These are phyloP conservation scores for Skeletonema tropicum DNA, from an alignment of 108 stramenopile genomes.

Conservation along the genomic window DNA sequence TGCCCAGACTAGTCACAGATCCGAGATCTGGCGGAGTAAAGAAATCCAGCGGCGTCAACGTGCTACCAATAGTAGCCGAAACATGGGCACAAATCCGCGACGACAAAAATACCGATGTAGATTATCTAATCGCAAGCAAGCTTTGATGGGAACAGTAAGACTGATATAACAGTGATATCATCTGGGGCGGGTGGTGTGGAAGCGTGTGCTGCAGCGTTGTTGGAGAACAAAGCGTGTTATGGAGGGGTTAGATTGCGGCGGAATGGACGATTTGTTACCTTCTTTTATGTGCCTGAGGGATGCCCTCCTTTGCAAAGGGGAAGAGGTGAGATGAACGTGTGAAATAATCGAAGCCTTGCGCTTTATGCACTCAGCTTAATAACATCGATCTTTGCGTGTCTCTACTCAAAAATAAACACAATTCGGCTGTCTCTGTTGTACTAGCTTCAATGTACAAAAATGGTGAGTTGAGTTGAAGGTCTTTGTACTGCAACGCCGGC, in stretches of 20 bases:
- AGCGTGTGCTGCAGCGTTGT: constrained; percentile 53
- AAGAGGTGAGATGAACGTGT: constrained; percentile 21
- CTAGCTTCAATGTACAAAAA: constrained; percentile 87
- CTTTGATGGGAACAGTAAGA: constrained; percentile 73
- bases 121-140: constrained; percentile 83
- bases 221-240: constrained; percentile 59
- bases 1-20: constrained; percentile 74
- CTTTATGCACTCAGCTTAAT: not conserved
- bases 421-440: not conserved
- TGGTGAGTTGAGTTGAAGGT: constrained; percentile 41
- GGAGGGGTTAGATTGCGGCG: constrained; percentile 61
- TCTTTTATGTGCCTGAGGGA: constrained; percentile 68
- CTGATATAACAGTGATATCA: constrained; percentile 69
- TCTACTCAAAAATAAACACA: not conserved
- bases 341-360: no score
- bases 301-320: constrained; percentile 70
- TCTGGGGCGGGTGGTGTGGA: constrained; percentile 75
- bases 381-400: not conserved
- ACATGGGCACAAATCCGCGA: constrained; percentile 79
- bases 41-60: constrained; percentile 74
- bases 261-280: constrained; percentile 77
- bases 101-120: constrained; percentile 60
- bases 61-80: constrained; percentile 50
- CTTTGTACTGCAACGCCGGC: no score
- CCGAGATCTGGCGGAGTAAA: constrained; percentile 76